These are phyloP conservation scores for Colletotrichum sidae DNA, from an alignment of 2,329 filamentous ascomycete genomes.

Conservation along the genomic window DNA sequence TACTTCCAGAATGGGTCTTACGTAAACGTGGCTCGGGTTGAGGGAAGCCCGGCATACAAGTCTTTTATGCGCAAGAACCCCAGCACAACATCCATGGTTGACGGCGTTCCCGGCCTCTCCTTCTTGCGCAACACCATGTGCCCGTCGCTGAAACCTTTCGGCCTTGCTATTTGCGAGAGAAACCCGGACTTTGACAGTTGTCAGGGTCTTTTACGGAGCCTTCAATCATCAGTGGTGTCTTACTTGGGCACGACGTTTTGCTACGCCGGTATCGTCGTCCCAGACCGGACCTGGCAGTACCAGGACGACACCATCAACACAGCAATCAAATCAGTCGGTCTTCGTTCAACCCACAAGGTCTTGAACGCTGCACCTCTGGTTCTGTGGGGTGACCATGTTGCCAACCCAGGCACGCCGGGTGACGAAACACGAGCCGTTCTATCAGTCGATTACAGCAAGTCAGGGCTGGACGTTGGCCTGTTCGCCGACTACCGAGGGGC, in stretches of 20 bases:
- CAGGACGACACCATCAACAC: not conserved
- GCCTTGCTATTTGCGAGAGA: not conserved
- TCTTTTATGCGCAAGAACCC: conserved; percentile 7
- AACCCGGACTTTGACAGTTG: not conserved
- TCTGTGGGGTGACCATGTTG: not conserved
- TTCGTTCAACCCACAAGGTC: not conserved
- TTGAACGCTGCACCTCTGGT: not conserved
- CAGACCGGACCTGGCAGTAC: not conserved
- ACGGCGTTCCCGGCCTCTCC: not conserved
- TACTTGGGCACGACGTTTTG: conserved; percentile 14
- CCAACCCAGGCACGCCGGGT: not conserved
- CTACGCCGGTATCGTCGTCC: conserved; percentile 2
- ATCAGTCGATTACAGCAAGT: conserved; percentile 10
- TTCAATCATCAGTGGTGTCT: conserved; percentile 6
- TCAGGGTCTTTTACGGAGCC: conserved; percentile 5
- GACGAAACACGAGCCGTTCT: not conserved
- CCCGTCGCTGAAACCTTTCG: not conserved
- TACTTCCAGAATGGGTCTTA: conserved; percentile 14
- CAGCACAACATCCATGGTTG: too few relatives aligned
- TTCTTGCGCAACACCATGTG: not conserved
- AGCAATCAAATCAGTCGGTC: conserved; percentile 1
- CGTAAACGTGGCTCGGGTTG: conserved; percentile 2
- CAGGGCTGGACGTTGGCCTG: not conserved
- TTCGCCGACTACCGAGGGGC: not conserved
- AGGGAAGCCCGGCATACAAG: conserved; percentile 17